Percentiles rank a stretch among this genome's conserved stretches.
Conservation (phyloP, 1,284 basidiomycete species). For the Sporisorium reilianum region DNA sequence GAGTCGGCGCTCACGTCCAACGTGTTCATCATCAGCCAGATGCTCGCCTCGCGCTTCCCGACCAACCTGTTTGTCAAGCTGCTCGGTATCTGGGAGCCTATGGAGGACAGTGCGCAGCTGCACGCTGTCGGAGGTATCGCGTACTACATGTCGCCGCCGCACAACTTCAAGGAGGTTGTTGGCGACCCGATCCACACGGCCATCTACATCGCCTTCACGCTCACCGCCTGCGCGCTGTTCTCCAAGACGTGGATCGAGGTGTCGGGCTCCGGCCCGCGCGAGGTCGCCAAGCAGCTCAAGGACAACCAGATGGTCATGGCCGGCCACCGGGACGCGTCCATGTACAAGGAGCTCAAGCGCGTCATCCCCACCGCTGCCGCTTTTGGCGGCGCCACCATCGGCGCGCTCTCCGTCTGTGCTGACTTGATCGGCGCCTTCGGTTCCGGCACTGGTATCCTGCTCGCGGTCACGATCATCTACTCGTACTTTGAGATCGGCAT, state of each 20-base stretch:
- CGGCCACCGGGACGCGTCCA: slow-evolving; percentile 93
- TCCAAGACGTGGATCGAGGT: slow-evolving; percentile 99
- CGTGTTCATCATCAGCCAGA: slow-evolving; percentile 95
- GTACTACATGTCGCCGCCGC: slow-evolving; percentile 97
- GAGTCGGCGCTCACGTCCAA: slow-evolving; percentile 93
- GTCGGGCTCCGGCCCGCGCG: slow-evolving; percentile 91
- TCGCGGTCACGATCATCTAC: slow-evolving; percentile 98
- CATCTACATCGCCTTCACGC: slow-evolving; percentile 91
- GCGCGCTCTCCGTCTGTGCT: slow-evolving; percentile 91
- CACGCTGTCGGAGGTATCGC: slow-evolving; percentile 90
- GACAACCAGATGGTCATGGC: slow-evolving; percentile 99
- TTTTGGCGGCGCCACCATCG: slow-evolving; percentile 94
- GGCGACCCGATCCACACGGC: slow-evolving; percentile 93
- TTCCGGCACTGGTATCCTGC: slow-evolving; percentile 95
- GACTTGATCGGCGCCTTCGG: slow-evolving; percentile 96
- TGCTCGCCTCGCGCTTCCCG: slow-evolving; percentile 89
- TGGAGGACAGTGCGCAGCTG: slow-evolving; percentile 92
- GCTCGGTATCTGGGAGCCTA: slow-evolving; percentile 95
- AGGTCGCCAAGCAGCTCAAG: slow-evolving; percentile 97
- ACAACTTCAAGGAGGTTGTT: slow-evolving; percentile 86
- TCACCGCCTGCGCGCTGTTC: slow-evolving; percentile 94
- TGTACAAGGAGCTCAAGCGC: slow-evolving; percentile 99
- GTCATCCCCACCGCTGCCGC: slow-evolving; percentile 97
- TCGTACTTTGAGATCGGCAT: slow-evolving; percentile 73
- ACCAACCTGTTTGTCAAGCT: slow-evolving; percentile 88